phyloP scores from a whole-genome alignment of 768 basidiomycete species.

The Lactarius deliciosus region DNA sequence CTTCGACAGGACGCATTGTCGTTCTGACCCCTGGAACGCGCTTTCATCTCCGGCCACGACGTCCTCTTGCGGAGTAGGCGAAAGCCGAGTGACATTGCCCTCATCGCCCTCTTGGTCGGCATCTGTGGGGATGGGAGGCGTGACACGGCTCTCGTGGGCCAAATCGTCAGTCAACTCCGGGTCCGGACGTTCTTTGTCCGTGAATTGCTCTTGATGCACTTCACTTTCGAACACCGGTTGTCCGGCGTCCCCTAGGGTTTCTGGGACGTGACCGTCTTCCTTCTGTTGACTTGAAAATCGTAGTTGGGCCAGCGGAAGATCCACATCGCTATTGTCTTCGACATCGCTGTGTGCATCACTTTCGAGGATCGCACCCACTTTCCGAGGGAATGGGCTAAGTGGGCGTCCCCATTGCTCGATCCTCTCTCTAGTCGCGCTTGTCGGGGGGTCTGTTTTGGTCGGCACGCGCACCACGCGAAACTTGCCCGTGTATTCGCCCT shows the following conservation, averaged over 20 bases:
- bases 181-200: constrained; percentile 3
- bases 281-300: constrained; percentile 4
- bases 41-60: constrained; percentile 17
- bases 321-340: constrained; percentile 27
- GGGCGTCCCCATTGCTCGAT: constrained; percentile 68
- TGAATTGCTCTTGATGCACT: not conserved
- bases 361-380: constrained; percentile 31
- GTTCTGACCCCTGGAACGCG: not conserved
- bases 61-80: constrained; percentile 9
- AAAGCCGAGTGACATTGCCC: not conserved
- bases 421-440: constrained; percentile 49
- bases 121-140: not conserved
- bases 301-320: constrained; percentile 1
- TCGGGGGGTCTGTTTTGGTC: constrained; percentile 66
- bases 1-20: constrained; percentile 12
- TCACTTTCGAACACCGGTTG: constrained; percentile 7
- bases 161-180: constrained; percentile 4
- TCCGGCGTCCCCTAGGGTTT: constrained; percentile 11
- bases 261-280: constrained; percentile 9
- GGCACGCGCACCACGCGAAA: constrained; percentile 56
- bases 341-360: constrained; percentile 32
- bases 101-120: not conserved
- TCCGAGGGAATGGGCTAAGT: constrained; percentile 60
- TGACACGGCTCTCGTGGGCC: constrained; percentile 11
- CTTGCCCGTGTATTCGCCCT: constrained; percentile 68